phyloP scores from a whole-genome alignment of 1,139 yeast species.

The Zygosaccharomyces pseudobailii region DNA sequence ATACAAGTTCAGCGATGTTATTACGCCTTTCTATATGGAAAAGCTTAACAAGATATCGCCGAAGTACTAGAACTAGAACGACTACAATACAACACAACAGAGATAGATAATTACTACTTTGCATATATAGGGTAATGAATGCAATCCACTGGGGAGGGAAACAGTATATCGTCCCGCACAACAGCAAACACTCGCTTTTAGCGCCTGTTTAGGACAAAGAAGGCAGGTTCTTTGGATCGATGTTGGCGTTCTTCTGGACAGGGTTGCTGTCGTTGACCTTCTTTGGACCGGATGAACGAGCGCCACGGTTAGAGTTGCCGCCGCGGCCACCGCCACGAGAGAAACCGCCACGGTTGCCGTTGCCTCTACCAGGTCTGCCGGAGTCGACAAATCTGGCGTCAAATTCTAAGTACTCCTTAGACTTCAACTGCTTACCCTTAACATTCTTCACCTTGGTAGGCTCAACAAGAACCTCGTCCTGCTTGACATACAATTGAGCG shows the following conservation, averaged over 20 bases:
- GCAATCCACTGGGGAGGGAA: background rate
- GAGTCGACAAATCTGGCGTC: slow-evolving; percentile 59
- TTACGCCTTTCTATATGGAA: slow-evolving; percentile 28
- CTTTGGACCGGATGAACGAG: slow-evolving; percentile 26
- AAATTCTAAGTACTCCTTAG: slow-evolving; percentile 63
- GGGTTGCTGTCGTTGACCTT: slow-evolving; percentile 31
- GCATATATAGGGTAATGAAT: slow-evolving; percentile 5
- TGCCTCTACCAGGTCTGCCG: slow-evolving; percentile 32
- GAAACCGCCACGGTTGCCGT: slow-evolving; percentile 35
- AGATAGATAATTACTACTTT: slow-evolving; percentile 1
- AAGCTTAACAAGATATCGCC: slow-evolving; percentile 9
- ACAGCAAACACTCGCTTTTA: too few species aligned
- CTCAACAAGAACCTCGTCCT: slow-evolving; percentile 51
- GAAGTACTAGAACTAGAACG: slow-evolving; percentile 7
- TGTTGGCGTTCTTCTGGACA: slow-evolving; percentile 29
- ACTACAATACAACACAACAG: slow-evolving; percentile 4
- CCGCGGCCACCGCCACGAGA: slow-evolving; percentile 22
- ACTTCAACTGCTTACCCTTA: slow-evolving; percentile 61
- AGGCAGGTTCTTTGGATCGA: slow-evolving; percentile 54
- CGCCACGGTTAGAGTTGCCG: slow-evolving; percentile 16
- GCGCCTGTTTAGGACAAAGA: slow-evolving; percentile 34
- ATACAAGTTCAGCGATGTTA: slow-evolving; percentile 47
- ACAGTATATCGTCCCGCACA: background rate
- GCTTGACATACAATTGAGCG: slow-evolving; percentile 55
- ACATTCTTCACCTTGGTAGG: slow-evolving; percentile 56